phyloP scores from a whole-genome alignment of 2,329 filamentous ascomycete species.

The Akanthomyces uredinophilus region DNA sequence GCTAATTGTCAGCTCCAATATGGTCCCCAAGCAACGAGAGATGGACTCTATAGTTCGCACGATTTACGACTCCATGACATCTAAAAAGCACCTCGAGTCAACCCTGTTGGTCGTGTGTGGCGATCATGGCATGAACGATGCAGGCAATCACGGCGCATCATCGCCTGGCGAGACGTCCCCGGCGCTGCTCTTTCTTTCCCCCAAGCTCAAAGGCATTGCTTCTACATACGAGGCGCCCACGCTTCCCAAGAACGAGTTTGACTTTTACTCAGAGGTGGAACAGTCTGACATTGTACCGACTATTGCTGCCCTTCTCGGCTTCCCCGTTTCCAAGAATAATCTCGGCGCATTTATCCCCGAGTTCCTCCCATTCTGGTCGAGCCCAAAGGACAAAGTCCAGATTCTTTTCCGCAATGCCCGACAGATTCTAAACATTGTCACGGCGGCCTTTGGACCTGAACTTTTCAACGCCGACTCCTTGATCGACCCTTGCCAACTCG shows the following conservation, averaged over 20 bases:
- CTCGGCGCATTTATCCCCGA: constrained; percentile 79
- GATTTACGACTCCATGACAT: constrained; percentile 72
- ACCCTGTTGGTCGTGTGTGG: constrained; percentile 83
- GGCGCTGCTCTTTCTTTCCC: constrained; percentile 84
- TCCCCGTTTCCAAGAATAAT: constrained; percentile 86
- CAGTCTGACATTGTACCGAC: constrained; percentile 94
- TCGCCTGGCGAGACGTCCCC: constrained; percentile 91
- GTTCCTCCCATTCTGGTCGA: constrained; percentile 70
- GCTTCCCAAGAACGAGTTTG: constrained; percentile 62
- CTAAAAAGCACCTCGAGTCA: constrained; percentile 63
- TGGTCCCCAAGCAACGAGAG: constrained; percentile 87
- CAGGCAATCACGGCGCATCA: constrained; percentile 92
- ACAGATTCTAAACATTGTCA: constrained; percentile 74
- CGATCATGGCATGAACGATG: constrained; percentile 99
- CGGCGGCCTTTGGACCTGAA: constrained; percentile 59
- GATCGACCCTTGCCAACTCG: constrained; percentile 33
- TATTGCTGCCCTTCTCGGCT: constrained; percentile 76
- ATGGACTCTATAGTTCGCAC: constrained; percentile 80
- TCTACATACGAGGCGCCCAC: constrained; percentile 45
- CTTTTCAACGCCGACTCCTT: constrained; percentile 34
- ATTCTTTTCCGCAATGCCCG: constrained; percentile 72
- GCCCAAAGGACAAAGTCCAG: constrained; percentile 50
- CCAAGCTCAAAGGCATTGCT: constrained; percentile 63
- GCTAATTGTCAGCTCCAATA: constrained; percentile 60
- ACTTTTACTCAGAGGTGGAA: constrained; percentile 80